Percentiles rank a stretch among this genome's conserved stretches.
Conservation (phyloP, 2,329 filamentous ascomycete genomes). For the Alternaria conjuncta region DNA sequence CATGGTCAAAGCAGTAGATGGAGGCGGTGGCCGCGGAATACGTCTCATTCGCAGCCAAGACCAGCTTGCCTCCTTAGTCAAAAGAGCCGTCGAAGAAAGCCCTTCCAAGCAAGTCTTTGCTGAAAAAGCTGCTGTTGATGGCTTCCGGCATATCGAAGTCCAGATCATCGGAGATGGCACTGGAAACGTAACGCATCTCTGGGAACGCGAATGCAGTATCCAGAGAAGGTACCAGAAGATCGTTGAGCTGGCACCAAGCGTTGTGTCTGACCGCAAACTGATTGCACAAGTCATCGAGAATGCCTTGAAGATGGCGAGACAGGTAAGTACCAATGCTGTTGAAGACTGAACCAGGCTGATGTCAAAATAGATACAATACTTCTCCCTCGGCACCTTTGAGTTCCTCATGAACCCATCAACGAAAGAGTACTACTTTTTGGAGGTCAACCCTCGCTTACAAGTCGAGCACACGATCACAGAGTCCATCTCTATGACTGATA, state of each 20-base stretch:
- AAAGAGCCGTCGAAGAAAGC: constrained; percentile 63
- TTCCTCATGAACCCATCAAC: constrained; percentile 63
- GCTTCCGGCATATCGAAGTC: constrained; percentile 67
- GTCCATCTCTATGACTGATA: constrained; percentile 59
- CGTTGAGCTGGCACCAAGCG: constrained; percentile 64
- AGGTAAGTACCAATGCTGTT: constrained; percentile 40
- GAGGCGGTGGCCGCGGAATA: constrained; percentile 67
- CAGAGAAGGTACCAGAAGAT: constrained; percentile 68
- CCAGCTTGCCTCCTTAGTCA: constrained; percentile 56
- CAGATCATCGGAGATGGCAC: constrained; percentile 65
- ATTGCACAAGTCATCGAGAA: constrained; percentile 60
- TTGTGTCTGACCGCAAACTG: constrained; percentile 54
- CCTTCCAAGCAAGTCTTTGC: constrained; percentile 64
- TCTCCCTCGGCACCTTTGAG: constrained; percentile 69
- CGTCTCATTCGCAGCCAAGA: constrained; percentile 56
- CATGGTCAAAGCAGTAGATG: constrained; percentile 70
- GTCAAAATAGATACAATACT: constrained; percentile 62
- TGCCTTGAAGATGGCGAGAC: constrained; percentile 60
- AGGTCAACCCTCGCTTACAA: constrained; percentile 66
- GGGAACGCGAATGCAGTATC: constrained; percentile 67
- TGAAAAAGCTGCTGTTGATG: constrained; percentile 67
- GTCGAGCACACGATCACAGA: constrained; percentile 70
- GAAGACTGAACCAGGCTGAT: too few relatives aligned
- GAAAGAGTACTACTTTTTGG: constrained; percentile 63
- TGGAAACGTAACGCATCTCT: constrained; percentile 61